Evolutionary conservation across 805 yeast species (phyloP).

Genomic region (Starmerella sirachaensis): DNA sequence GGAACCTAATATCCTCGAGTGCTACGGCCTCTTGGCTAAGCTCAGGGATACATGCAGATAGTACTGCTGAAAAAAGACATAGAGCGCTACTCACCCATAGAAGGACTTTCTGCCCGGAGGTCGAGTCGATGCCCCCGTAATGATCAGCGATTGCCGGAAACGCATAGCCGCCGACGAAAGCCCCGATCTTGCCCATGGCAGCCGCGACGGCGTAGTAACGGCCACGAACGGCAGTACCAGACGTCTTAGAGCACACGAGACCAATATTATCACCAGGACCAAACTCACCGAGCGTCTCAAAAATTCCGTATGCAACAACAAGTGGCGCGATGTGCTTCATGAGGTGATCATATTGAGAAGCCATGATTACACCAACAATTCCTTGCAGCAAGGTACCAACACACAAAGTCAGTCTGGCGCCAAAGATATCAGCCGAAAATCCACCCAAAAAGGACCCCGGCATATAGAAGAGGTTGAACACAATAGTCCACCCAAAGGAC

Average conservation of each 20-base stretch:
- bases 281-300: constrained; percentile 77
- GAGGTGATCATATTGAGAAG: constrained; percentile 50
- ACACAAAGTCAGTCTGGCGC: constrained; percentile 73
- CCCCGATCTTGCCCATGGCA: constrained; percentile 85
- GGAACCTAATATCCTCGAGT: constrained; percentile 62
- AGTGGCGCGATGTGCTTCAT: constrained; percentile 59
- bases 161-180: constrained; percentile 77
- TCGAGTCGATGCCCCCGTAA: constrained; percentile 38
- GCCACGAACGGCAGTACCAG: constrained; percentile 81
- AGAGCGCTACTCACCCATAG: constrained; percentile 72
- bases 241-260: constrained; percentile 70
- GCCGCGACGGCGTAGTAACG: constrained; percentile 86
- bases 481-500: constrained; percentile 86
- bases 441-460: constrained; percentile 91
- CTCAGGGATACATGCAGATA: constrained; percentile 65
- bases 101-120: constrained; percentile 55
- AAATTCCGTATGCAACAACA: constrained; percentile 79
- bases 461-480: constrained; percentile 72
- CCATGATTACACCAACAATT: constrained; percentile 70
- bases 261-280: constrained; percentile 94
- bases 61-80: constrained; percentile 56
- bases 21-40: constrained; percentile 75
- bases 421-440: constrained; percentile 68
- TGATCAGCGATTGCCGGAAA: constrained; percentile 68
- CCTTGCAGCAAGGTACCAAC: constrained; percentile 65